Evolutionary conservation across 2,329 filamentous ascomycete species (phyloP), one percentile per base, ranked within the genome.

Genomic region (Rhinocladiella mackenziei): DNA sequence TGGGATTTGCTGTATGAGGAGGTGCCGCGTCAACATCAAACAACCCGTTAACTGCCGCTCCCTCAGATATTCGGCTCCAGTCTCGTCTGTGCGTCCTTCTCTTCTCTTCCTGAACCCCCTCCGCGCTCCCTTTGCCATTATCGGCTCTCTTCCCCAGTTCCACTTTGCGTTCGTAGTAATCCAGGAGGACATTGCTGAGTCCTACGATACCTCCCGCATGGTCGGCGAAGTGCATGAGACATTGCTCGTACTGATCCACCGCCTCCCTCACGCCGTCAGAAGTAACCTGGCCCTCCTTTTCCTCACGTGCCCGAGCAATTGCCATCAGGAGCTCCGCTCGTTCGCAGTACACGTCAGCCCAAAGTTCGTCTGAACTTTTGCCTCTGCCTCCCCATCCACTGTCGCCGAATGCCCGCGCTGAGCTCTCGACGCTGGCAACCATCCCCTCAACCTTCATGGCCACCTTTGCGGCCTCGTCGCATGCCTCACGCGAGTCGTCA

Each of bases 271-370:
- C 80, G 1, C 35, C 41, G 30, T 52, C 50, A 29, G 44, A 36
- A 18, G 34, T 39, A 6, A 45, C 35, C 8, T 37, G 15, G 13
- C 43, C 54, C 33, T 56, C 52, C 11, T 48, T 49, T 14, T 56
- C 52, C 19, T 51, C 50, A 17, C 43, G 25, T 13, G 46, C 48
- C 9, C 70, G 67, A 3, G 71, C 74, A 53, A 80, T 80, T 8
- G 80, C 77, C 4, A 81, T 62, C 3, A 80, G 74, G 7, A 94
- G 71, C 38, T 81, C 70, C 14, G 83, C 89, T 58, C 82, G 75
- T 81, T 94, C 86, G 11, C 84, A 76, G 65, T 80, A 86, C 1
- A 94, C 77, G 64, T 97, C 89, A 20, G 78, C 89, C 83, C 84
- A 87, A 33, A 94, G 69, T 63, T 88, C 85, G 60, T 94, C 88